Percentiles rank a stretch among this genome's conserved stretches.
Evolutionary conservation across 208 protist genomes (phyloP).

Genomic region (Acanthamoeba triangularis): DNA sequence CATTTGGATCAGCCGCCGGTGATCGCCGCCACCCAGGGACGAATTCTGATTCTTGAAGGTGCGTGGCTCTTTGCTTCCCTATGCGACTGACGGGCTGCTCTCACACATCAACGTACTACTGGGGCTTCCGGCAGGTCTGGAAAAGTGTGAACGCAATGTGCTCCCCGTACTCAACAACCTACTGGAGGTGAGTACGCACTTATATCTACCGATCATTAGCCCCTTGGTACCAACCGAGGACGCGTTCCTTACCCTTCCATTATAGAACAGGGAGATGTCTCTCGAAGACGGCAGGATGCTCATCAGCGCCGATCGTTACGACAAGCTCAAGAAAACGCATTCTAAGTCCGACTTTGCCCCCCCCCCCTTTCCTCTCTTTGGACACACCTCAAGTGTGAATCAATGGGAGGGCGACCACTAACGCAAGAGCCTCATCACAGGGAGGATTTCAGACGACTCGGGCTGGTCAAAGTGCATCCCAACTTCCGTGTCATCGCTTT

Average conservation of each 20-base stretch:
- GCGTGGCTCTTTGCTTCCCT: constrained; percentile 56
- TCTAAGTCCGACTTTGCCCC: neutral
- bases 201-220: neutral
- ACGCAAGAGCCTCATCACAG: constrained; percentile 24
- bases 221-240: neutral
- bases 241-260: constrained; percentile 95
- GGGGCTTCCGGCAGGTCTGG: constrained; percentile 85
- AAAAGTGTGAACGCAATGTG: constrained; percentile 97
- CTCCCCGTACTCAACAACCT: constrained; percentile 83
- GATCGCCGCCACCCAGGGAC: constrained; percentile 93
- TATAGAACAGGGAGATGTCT: constrained; percentile 98
- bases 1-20: constrained; percentile 96
- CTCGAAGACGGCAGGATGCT: constrained; percentile 96
- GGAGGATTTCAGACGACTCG: constrained; percentile 88
- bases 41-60: constrained; percentile 96
- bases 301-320: constrained; percentile 94
- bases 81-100: neutral
- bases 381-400: neutral
- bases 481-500: constrained; percentile 97
- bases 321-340: constrained; percentile 89
- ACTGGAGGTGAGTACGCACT: constrained; percentile 36
- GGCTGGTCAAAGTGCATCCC: constrained; percentile 94
- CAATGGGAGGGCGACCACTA: neutral
- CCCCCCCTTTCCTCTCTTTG: no score
- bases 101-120: neutral